A percentile compares a stretch with the other conserved stretches of the same genome.
Evolutionary conservation across 148 eudicot species (phyloP).

Genomic region (Rhododendron ovatum): DNA sequence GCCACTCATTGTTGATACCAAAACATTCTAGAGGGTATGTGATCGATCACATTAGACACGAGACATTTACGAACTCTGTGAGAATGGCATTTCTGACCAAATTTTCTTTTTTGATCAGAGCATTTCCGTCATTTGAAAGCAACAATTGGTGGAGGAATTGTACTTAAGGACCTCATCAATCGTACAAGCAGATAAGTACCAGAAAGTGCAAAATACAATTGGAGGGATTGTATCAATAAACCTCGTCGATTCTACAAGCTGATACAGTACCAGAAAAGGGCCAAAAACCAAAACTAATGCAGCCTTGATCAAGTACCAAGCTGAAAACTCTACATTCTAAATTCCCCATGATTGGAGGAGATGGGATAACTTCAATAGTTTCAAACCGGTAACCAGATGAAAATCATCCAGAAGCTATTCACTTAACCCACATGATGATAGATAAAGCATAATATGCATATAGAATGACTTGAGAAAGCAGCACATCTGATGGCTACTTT

Average conservation of each 20-base stretch:
- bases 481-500: constrained; percentile 30
- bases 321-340: neutral
- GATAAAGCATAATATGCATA: neutral
- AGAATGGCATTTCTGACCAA: neutral
- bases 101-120: neutral
- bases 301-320: neutral
- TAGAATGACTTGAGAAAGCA: neutral
- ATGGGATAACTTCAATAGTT: neutral
- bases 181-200: neutral
- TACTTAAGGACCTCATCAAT: neutral
- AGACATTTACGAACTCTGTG: neutral
- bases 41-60: neutral
- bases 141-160: neutral
- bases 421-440: neutral
- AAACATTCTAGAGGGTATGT: neutral
- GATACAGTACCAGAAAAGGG: neutral
- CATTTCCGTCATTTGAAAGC: neutral
- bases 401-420: neutral
- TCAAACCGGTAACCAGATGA: no score
- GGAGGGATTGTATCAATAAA: neutral
- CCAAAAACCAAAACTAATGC: neutral
- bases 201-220: neutral
- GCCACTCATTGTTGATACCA: neutral
- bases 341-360: neutral
- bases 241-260: neutral